Conservation (phyloP, 768 basidiomycete species). For the Russula dissimulans region DNA sequence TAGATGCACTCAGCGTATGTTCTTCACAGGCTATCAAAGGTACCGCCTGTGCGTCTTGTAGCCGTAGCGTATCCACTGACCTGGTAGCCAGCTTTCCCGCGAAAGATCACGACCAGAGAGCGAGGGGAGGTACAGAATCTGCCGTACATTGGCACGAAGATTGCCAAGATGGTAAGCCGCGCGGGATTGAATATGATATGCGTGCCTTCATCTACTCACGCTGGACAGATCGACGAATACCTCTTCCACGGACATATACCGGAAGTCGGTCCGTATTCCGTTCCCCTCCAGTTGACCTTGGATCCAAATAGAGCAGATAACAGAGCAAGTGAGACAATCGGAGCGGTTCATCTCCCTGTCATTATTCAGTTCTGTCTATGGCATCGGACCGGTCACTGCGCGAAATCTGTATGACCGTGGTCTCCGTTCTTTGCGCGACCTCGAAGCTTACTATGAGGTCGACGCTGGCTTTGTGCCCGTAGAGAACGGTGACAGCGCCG, state of each 20-base stretch:
- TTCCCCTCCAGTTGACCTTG: background rate
- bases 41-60: slow-evolving; percentile 13
- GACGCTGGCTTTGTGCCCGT: slow-evolving; percentile 21
- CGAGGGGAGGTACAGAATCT: slow-evolving; percentile 25
- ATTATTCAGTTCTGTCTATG: slow-evolving; percentile 54
- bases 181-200: background rate
- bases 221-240: slow-evolving; percentile 52
- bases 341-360: slow-evolving; percentile 48
- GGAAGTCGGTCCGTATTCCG: slow-evolving; percentile 42
- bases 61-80: background rate
- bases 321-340: slow-evolving; percentile 37
- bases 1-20: background rate
- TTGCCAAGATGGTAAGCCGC: slow-evolving; percentile 26
- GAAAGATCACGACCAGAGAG: slow-evolving; percentile 23
- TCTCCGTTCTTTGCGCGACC: slow-evolving; percentile 57
- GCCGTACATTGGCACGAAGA: slow-evolving; percentile 33
- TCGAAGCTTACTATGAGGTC: slow-evolving; percentile 57
- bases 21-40: slow-evolving; percentile 40
- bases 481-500: slow-evolving; percentile 17
- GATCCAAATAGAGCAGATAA: slow-evolving; percentile 22
- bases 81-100: slow-evolving; percentile 26
- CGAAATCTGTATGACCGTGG: slow-evolving; percentile 55
- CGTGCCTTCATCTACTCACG: background rate
- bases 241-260: slow-evolving; percentile 42
- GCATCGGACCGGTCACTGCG: slow-evolving; percentile 66